Evolutionary conservation across 768 basidiomycete species (phyloP).

Genomic region (Cystofilobasidium ferigula): DNA sequence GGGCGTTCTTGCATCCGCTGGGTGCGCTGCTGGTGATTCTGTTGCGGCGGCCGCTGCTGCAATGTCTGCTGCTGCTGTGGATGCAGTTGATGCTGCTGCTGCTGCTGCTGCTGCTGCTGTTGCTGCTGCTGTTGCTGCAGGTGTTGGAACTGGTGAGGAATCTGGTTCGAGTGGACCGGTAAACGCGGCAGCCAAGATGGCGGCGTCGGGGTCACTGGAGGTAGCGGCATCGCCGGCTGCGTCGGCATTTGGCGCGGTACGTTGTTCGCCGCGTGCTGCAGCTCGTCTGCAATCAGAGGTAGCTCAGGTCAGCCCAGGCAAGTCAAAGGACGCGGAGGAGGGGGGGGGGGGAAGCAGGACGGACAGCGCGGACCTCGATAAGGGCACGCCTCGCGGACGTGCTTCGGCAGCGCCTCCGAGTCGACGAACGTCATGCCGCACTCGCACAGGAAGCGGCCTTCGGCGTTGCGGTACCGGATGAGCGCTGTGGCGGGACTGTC

Average conservation of each 20-base stretch:
- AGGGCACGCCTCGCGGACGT: neutral
- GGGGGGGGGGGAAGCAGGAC: neutral
- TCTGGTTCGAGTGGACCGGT: neutral
- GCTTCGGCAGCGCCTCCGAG: neutral
- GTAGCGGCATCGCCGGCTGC: too few species aligned
- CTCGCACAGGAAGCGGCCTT: neutral
- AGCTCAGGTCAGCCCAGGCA: too few species aligned
- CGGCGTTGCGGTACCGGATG: neutral
- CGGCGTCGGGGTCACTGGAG: too few species aligned
- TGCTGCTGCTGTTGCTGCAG: neutral
- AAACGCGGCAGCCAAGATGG: neutral
- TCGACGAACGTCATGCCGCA: neutral
- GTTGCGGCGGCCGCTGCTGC: neutral
- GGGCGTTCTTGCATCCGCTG: neutral
- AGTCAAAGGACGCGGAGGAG: too few species aligned
- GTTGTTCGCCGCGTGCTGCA: too few species aligned
- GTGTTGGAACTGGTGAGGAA: neutral
- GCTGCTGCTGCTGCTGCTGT: neutral
- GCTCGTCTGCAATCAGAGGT: too few species aligned
- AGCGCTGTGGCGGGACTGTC: neutral
- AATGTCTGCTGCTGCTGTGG: neutral
- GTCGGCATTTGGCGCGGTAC: too few species aligned
- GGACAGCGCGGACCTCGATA: neutral
- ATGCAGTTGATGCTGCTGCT: neutral
- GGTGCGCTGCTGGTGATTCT: neutral